Conservation (phyloP, 345 rosid genomes). For the Arabis alpina region DNA sequence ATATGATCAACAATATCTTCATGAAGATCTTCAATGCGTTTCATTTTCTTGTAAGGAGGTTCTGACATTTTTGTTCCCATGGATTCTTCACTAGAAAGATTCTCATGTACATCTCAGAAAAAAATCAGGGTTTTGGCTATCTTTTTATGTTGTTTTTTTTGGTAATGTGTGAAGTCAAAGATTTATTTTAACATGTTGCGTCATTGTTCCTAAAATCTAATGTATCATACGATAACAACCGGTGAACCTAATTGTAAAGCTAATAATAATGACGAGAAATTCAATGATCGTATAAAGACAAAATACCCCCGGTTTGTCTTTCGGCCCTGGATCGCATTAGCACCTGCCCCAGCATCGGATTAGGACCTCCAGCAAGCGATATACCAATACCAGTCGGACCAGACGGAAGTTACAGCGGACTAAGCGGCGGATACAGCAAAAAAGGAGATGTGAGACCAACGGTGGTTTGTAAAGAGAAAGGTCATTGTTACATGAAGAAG, state of each 20-base stretch:
- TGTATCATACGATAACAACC: too few relatives aligned
- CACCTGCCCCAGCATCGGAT: too few relatives aligned
- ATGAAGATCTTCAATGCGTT: neutral
- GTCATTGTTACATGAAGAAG: slow-evolving; percentile 81
- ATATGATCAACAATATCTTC: neutral
- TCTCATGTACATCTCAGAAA: too few relatives aligned
- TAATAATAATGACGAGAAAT: slow-evolving; percentile 26
- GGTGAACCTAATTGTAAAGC: slow-evolving; percentile 6
- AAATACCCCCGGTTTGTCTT: too few relatives aligned
- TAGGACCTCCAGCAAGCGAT: too few relatives aligned
- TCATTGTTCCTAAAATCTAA: too few relatives aligned
- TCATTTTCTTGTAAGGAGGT: neutral
- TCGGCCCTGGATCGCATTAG: too few relatives aligned
- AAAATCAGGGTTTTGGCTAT: neutral
- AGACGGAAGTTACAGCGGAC: slow-evolving; percentile 49
- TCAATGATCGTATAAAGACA: too few relatives aligned
- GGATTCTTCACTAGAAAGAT: neutral
- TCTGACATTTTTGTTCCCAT: slow-evolving; percentile 2
- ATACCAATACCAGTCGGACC: too few relatives aligned
- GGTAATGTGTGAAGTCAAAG: neutral
- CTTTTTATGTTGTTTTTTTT: neutral
- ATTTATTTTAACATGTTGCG: too few relatives aligned
- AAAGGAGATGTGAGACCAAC: slow-evolving; percentile 61
- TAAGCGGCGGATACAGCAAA: slow-evolving; percentile 58
- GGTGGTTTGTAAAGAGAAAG: slow-evolving; percentile 73